Percentiles rank a stretch among this genome's conserved stretches.
phyloP scores from a whole-genome alignment of 768 basidiomycete species.

The Dendrothele bispora region DNA sequence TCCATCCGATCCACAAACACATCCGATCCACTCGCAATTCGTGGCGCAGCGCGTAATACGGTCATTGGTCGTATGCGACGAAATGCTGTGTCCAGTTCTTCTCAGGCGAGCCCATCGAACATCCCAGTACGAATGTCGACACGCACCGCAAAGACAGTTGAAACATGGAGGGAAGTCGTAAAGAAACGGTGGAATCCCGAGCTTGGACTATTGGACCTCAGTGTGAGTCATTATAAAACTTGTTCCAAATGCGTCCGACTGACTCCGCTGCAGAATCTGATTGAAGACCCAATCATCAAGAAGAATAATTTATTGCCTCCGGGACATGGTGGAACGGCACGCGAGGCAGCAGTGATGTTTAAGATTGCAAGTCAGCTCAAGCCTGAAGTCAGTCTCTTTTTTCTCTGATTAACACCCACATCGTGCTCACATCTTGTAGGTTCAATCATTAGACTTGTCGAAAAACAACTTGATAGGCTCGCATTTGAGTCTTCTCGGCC shows the following conservation, averaged over 20 bases:
- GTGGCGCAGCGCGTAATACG: slow-evolving; percentile 58
- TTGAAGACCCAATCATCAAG: slow-evolving; percentile 73
- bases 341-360: slow-evolving; percentile 83
- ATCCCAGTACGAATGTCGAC: slow-evolving; percentile 7
- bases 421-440: slow-evolving; percentile 34
- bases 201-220: slow-evolving; percentile 73
- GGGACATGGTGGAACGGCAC: slow-evolving; percentile 61
- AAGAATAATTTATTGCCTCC: slow-evolving; percentile 72
- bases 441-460: slow-evolving; percentile 83
- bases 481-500: slow-evolving; percentile 59
- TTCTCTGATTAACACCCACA: slow-evolving; percentile 5
- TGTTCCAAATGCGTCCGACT: slow-evolving; percentile 14
- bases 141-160: slow-evolving; percentile 33
- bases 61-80: slow-evolving; percentile 57
- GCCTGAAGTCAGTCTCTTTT: slow-evolving; percentile 56
- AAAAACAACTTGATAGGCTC: slow-evolving; percentile 64
- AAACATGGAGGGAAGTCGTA: slow-evolving; percentile 78
- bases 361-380: slow-evolving; percentile 80
- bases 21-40: slow-evolving; percentile 60
- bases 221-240: slow-evolving; percentile 49
- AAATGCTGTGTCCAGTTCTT: slow-evolving; percentile 45
- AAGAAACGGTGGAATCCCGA: slow-evolving; percentile 71
- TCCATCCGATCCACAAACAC: slow-evolving; percentile 40
- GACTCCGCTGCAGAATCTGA: slow-evolving; percentile 57
- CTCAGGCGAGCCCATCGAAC: neutral